Evolutionary conservation across 2,329 filamentous ascomycete genomes (phyloP), one percentile per base, ranked within the genome.

Genomic region (Colletotrichum sp.): DNA sequence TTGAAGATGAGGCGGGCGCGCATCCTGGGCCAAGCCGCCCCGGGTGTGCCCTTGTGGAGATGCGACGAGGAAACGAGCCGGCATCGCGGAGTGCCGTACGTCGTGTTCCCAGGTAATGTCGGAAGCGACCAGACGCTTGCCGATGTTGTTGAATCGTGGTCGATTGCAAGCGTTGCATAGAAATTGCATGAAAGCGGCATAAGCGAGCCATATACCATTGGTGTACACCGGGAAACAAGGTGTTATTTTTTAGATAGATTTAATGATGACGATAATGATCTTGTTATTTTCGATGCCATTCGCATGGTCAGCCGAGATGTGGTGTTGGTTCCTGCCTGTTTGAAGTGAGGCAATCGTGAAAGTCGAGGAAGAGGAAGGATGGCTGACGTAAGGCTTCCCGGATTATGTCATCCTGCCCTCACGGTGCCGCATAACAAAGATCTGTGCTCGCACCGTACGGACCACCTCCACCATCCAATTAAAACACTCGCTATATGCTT

Each of bases 61-160:
- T 92, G 90, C 72, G 86, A 90, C 66, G 90, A 92, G 79, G 81
- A 83, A 1, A 87, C 87, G 2, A 87, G 85, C 21, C 88, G 90
- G 66, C 89, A 88, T 82, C 83, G 84, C 0, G 88, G 88, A 2
- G 81, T 92, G 13, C 89, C 89, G 1, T 92, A 90, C 79, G 87
- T 92, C 4, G 90, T 92, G 0, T 92, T 92, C 69, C 90, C 90
- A 1, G 90, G 90, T 0, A 92, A 92, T 81, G 90, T 92, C 4
- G 90, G 90, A 2, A 84, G 82, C n/a, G 85, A 88, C 24, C 81
- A 85, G 49, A 88, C 88, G 2, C 79, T 90, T 44, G 85, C 82
- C 64, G 86, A 89, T 7, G 77, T 90, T 21, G 88, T 90, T 13
- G 77, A 77, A 36, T 75, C 71, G 24, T 78, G 77, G 77, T 69